phyloP scores from a whole-genome alignment of 371 early-diverging fungal genomes.

The Haplosporangium sp. region DNA sequence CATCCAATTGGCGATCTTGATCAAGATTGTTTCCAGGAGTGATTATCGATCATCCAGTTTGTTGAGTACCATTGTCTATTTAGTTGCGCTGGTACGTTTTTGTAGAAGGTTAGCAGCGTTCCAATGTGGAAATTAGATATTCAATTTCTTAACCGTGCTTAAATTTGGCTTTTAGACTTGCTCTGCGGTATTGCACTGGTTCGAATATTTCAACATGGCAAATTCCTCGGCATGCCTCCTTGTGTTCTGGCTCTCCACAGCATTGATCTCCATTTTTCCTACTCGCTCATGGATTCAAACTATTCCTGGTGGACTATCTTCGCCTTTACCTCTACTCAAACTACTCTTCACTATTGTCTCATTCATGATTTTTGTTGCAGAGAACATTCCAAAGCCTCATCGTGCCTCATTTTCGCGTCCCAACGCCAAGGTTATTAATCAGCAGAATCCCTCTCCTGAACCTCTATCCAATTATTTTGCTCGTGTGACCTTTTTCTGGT shows the following conservation, averaged over 20 bases:
- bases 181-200: conserved; percentile 70
- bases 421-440: conserved; percentile 64
- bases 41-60: conserved; percentile 37
- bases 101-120: too few relatives aligned
- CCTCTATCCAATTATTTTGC: conserved; percentile 87
- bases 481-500: conserved; percentile 90
- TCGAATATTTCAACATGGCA: conserved; percentile 75
- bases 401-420: conserved; percentile 15
- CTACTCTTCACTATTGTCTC: conserved; percentile 60
- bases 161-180: conserved; percentile 46
- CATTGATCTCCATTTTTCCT: conserved; percentile 64
- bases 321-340: conserved; percentile 48
- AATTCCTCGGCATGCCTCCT: conserved; percentile 74
- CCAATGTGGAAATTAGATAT: neutral
- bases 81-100: conserved; percentile 26
- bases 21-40: conserved; percentile 8
- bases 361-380: conserved; percentile 70
- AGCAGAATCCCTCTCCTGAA: conserved; percentile 70
- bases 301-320: conserved; percentile 49
- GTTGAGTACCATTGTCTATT: conserved; percentile 22
- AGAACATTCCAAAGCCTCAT: conserved; percentile 74
- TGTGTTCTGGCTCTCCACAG: conserved; percentile 78
- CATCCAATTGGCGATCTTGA: conserved; percentile 27
- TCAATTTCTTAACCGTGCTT: neutral
- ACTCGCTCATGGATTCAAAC: conserved; percentile 61